Percentiles rank a stretch among this genome's conserved stretches.
Conservation (phyloP, 2,329 filamentous ascomycete species). For the Colletotrichum endophyticum region DNA sequence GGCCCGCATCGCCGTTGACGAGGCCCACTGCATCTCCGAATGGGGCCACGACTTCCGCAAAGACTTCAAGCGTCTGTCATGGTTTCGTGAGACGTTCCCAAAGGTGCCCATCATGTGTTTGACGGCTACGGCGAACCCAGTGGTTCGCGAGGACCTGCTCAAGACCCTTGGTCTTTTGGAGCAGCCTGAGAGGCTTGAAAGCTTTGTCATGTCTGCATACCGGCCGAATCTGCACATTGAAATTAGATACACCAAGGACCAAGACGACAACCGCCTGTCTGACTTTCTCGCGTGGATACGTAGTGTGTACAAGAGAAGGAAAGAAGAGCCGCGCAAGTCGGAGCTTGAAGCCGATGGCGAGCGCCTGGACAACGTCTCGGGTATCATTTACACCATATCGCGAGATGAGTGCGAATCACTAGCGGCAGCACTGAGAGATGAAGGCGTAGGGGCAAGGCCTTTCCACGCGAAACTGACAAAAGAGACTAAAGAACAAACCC, state of each 20-base stretch:
- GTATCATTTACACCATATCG: conserved; percentile 81
- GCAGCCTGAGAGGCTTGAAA: conserved; percentile 62
- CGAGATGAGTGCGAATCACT: conserved; percentile 77
- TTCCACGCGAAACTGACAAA: conserved; percentile 75
- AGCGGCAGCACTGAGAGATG: conserved; percentile 66
- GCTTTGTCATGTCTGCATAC: conserved; percentile 83
- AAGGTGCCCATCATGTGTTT: conserved; percentile 90
- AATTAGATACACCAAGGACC: conserved; percentile 80
- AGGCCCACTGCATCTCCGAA: conserved; percentile 97
- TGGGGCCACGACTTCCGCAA: conserved; percentile 98
- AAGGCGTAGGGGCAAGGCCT: conserved; percentile 75
- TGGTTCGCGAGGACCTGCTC: conserved; percentile 84
- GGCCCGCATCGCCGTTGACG: conserved; percentile 87
- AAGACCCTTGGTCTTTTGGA: conserved; percentile 72
- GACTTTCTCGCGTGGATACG: conserved; percentile 81
- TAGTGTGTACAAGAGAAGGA: conserved; percentile 72
- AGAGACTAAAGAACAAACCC: conserved; percentile 72
- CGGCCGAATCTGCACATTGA: conserved; percentile 90
- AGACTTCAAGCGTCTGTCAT: conserved; percentile 85
- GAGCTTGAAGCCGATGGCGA: conserved; percentile 62
- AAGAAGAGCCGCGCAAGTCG: conserved; percentile 59
- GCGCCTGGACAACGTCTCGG: conserved; percentile 69
- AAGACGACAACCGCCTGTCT: conserved; percentile 72
- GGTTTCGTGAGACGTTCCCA: conserved; percentile 83
- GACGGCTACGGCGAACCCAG: conserved; percentile 86